These are phyloP conservation scores for Phialophora verrucosa DNA, from an alignment of 2,329 filamentous ascomycete species.

Conservation along the genomic window DNA sequence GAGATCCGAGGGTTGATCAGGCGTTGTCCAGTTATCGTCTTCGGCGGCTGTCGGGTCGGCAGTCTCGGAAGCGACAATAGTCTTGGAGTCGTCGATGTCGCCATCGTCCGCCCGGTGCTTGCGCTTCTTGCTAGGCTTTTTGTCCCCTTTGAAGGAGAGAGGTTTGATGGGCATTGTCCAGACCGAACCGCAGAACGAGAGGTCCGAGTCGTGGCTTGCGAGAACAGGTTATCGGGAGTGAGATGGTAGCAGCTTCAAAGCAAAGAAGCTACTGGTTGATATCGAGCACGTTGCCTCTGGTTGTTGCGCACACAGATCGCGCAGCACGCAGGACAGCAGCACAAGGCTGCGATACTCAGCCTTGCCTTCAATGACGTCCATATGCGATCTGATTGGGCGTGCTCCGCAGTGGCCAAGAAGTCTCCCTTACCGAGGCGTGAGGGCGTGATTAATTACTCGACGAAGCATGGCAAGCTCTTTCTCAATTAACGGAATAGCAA, in stretches of 20 bases:
- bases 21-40: conserved; percentile 91
- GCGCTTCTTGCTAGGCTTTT: conserved; percentile 75
- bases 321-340: no score
- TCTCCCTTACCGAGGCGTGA: not conserved
- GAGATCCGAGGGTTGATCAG: conserved; percentile 75
- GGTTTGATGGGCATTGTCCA: conserved; percentile 66
- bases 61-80: conserved; percentile 29
- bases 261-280: not conserved
- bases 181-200: not conserved
- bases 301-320: not conserved
- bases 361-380: not conserved
- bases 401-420: not conserved
- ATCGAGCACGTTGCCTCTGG: not conserved
- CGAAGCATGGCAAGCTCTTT: no score
- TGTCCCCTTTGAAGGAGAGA: conserved; percentile 95
- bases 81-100: conserved; percentile 37
- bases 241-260: not conserved
- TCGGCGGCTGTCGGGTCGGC: conserved; percentile 52
- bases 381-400: not conserved
- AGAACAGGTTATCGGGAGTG: not conserved
- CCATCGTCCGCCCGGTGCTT: conserved; percentile 70
- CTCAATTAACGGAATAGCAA: not conserved
- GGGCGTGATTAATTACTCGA: not conserved
- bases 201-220: not conserved
- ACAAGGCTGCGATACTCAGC: conserved; percentile 4